Base-by-base conservation (phyloP, 306 rosid genomes). In the Lathyrus sativus region DNA sequence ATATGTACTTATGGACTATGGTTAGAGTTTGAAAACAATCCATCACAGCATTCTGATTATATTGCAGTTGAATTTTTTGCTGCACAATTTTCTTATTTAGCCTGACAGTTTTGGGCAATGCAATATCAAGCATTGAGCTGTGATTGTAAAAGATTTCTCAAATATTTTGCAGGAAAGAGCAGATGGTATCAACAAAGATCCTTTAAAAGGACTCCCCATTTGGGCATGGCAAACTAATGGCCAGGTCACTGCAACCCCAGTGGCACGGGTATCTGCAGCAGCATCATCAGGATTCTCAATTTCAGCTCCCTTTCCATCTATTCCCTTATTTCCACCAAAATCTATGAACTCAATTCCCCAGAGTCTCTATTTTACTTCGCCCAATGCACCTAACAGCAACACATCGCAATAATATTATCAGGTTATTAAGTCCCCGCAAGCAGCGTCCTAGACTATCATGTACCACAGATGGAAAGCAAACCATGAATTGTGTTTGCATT, bases 281-380 rank as follows among this genome's bases (percentile, higher is more conserved):
- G 99, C 99, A 93, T 93, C 99, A 93, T 93, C 99, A 93, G 99
- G 99, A 93, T 93, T 93, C 99, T 88, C 99, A 37, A 77, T 76
- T 81, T 85, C 91, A 78, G 74, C 91, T 77, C 65, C 81, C 53
- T 67, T 83, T 72, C 74, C 84, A 28, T 43, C 86, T 29, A 88
- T 84, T 79, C 81, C 91, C 70, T 74, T 81, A 51, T 81, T 67
- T 76, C 85, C 85, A 5, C 39, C 82, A 14, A 70, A 69, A 70
- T 73, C 83, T 15, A 59, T 69, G 10, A 80, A 67, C 73, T 80
- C 85, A 9, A 58, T 68, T 22, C 66, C 90, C 56, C 84, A 50
- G 44, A 76, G 62, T 76, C 82, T 86, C 54, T 82, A 80, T 67
- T 84, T 90, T 60, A 31, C 89, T 46, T 76, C 87, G 6, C 38